Base-by-base conservation (phyloP, 768 basidiomycete genomes). In the Amanita thiersii region DNA sequence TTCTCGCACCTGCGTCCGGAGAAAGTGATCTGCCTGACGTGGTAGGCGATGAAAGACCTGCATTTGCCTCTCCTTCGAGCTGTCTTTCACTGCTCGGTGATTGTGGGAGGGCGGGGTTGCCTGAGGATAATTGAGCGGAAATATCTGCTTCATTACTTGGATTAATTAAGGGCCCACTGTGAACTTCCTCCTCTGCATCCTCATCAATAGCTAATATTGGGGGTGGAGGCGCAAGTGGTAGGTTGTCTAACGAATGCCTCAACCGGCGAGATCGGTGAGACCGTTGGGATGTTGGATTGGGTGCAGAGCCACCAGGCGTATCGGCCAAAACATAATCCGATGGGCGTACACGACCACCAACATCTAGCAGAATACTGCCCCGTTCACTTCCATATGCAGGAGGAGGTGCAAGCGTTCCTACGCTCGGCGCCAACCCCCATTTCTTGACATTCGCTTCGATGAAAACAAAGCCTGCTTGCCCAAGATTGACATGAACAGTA, bases 371-470 rank as follows among this genome's bases (percentile, higher is more conserved):
- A 44, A 99, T 97, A 56, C 90, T 94, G 5, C 94, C 96, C 8
- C 92, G 75, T 59, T 99, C 96, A 52, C 87, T 91, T 12, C 96
- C 96, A 61, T 98, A 98, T 0, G 96, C 93, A 4, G 96, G 96
- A 20, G 96, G 96, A 11, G 96, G 96, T 1, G 94, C 94, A 7
- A 98, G 73, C 0, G 96, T 98, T 35, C 96, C 96, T 10, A 93
- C 84, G 58, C 92, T 96, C 5, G 96, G 96, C 24, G 96, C 96
- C 23, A 98, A 64, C 12, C 96, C 96, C 96, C 96, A 99, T 59
- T 97, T 98, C 74, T 99, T 99, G 48, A 99, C 96, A 56, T 99
- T 97, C 24, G 96, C 96, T 64, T 99, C 96, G 54, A 99, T 97
- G 53, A 96, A 98, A 28, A 98, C 96, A 57, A 99, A 99, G 3